Evolutionary conservation across 768 basidiomycete genomes (phyloP).

Genomic region (Suillus variegatus): DNA sequence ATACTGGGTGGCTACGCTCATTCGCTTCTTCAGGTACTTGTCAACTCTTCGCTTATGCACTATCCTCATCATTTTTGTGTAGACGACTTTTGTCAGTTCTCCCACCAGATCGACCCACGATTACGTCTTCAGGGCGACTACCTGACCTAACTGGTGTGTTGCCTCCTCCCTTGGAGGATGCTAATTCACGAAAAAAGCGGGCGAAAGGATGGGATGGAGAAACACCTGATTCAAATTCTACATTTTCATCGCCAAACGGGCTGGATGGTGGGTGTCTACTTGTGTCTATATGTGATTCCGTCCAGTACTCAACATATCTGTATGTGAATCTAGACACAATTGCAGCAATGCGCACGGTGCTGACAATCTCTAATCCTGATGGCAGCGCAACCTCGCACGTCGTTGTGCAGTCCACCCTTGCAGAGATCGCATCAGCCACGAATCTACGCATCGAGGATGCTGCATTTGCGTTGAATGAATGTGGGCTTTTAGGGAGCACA

Average conservation of each 20-base stretch:
- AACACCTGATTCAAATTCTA: constrained; percentile 39
- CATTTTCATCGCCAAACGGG: constrained; percentile 33
- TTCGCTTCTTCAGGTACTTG: constrained; percentile 81
- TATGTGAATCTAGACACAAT: not conserved
- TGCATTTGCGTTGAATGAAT: constrained; percentile 86
- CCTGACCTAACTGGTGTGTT: constrained; percentile 40
- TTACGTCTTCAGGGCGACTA: constrained; percentile 46
- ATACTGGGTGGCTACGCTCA: constrained; percentile 81
- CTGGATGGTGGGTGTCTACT: constrained; percentile 40
- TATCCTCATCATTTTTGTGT: not conserved
- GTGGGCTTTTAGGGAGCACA: constrained; percentile 62
- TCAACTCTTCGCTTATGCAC: constrained; percentile 7
- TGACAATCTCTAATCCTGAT: constrained; percentile 58
- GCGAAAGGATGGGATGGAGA: constrained; percentile 81
- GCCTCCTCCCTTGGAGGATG: constrained; percentile 35
- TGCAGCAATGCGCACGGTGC: constrained; percentile 48
- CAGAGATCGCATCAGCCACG: constrained; percentile 75
- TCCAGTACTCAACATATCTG: not conserved
- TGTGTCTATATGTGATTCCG: not conserved
- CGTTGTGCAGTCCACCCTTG: constrained; percentile 68
- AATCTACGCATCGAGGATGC: constrained; percentile 84
- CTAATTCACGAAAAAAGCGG: constrained; percentile 42
- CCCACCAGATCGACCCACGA: constrained; percentile 50
- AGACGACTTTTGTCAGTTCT: constrained; percentile 63
- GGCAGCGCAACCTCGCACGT: constrained; percentile 75